These are phyloP conservation scores for Chrysanthemum lavandulifolium DNA, from an alignment of 129 eudicot genomes.

Conservation along the genomic window DNA sequence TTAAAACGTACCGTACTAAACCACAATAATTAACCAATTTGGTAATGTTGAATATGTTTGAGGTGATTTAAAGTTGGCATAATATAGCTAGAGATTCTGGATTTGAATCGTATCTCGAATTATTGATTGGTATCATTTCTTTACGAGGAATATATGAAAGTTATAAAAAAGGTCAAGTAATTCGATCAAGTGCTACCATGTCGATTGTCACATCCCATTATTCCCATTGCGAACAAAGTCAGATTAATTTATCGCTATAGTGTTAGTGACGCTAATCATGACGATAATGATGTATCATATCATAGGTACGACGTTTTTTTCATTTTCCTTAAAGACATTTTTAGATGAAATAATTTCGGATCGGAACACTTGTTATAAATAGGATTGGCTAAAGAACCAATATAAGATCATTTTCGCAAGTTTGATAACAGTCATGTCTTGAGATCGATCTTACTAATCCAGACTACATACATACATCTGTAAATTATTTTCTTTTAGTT, in stretches of 20 bases:
- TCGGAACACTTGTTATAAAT: too few species aligned
- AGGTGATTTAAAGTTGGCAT: background rate
- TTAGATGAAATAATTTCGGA: too few species aligned
- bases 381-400: too few species aligned
- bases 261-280: background rate
- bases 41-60: too few species aligned
- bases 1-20: background rate
- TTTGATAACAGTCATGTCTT: too few species aligned
- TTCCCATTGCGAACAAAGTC: conserved; percentile 20
- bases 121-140: conserved; percentile 16
- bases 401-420: too few species aligned
- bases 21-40: too few species aligned
- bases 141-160: conserved; percentile 24
- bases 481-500: too few species aligned
- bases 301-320: background rate
- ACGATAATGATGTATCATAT: conserved; percentile 6
- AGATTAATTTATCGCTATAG: background rate
- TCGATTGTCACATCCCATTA: conserved; percentile 37
- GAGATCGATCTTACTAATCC: too few species aligned
- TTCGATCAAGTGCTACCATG: conserved; percentile 26
- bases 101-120: conserved; percentile 20
- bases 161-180: conserved; percentile 16
- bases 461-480: too few species aligned
- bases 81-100: conserved; percentile 13
- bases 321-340: background rate